phyloP scores from a whole-genome alignment of 345 rosid species.

The Rhodamnia argentea region DNA sequence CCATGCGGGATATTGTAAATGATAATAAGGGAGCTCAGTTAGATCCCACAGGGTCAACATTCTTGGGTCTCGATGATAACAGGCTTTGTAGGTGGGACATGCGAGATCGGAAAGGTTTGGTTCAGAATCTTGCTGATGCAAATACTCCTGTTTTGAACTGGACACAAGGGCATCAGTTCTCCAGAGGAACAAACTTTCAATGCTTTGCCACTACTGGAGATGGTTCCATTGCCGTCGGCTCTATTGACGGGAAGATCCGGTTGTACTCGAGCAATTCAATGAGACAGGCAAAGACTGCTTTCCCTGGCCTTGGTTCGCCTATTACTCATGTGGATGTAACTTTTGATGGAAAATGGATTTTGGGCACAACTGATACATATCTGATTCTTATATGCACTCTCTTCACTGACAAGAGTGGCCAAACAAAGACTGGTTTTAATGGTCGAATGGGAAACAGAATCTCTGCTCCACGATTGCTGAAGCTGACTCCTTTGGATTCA shows the following conservation, averaged over 20 bases:
- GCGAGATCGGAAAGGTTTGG: slow-evolving; percentile 87
- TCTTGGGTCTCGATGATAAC: slow-evolving; percentile 88
- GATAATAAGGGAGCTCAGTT: slow-evolving; percentile 91
- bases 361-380: slow-evolving; percentile 93
- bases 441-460: slow-evolving; percentile 98
- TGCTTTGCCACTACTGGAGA: slow-evolving; percentile 99
- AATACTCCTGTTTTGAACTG: slow-evolving; percentile 73
- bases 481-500: slow-evolving; percentile 78
- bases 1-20: slow-evolving; percentile 87
- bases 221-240: slow-evolving; percentile 96
- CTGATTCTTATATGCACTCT: slow-evolving; percentile 83
- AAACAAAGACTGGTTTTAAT: slow-evolving; percentile 77
- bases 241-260: slow-evolving; percentile 94
- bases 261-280: slow-evolving; percentile 78
- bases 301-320: slow-evolving; percentile 97
- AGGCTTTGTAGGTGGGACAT: slow-evolving; percentile 99
- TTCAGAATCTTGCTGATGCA: slow-evolving; percentile 73
- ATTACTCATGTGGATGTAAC: slow-evolving; percentile 96
- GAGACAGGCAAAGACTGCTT: slow-evolving; percentile 97
- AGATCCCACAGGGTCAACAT: slow-evolving; percentile 94
- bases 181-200: slow-evolving; percentile 97
- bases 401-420: slow-evolving; percentile 80
- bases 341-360: slow-evolving; percentile 94
- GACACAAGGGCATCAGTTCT: slow-evolving; percentile 96
- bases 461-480: slow-evolving; percentile 92